Percentiles rank a stretch among this genome's conserved stretches.
Evolutionary conservation across 306 rosid genomes (phyloP).

Genomic region (Lathyrus sativus): DNA sequence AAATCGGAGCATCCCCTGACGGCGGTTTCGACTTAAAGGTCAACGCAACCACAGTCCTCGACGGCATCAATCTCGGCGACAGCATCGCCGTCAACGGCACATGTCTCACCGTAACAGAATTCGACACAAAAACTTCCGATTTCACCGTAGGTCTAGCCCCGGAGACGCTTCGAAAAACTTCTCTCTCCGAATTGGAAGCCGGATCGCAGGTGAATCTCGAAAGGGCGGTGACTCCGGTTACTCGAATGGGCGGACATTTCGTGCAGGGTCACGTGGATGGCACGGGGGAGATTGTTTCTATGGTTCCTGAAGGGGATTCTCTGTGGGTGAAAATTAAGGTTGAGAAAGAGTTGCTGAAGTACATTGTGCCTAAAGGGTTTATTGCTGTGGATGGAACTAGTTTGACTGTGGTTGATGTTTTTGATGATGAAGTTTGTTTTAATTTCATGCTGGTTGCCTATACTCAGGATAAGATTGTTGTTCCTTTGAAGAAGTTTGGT

Average conservation of each 20-base stretch:
- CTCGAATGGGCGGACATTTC: constrained; percentile 92
- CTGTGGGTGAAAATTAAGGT: constrained; percentile 79
- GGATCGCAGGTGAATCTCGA: constrained; percentile 83
- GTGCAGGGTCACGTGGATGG: constrained; percentile 99
- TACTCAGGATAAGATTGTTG: constrained; percentile 73
- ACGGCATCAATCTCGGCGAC: constrained; percentile 79
- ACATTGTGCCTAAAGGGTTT: constrained; percentile 85
- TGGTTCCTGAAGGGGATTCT: too few species aligned
- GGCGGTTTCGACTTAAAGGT: constrained; percentile 71
- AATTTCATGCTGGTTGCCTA: constrained; percentile 91
- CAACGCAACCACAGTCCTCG: constrained; percentile 67
- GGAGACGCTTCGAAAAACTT: constrained; percentile 84
- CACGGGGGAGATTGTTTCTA: too few species aligned
- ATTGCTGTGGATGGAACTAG: constrained; percentile 95
- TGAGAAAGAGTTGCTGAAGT: constrained; percentile 52
- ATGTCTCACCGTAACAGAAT: constrained; percentile 77
- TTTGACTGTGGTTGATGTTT: constrained; percentile 89
- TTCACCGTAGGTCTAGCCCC: constrained; percentile 87
- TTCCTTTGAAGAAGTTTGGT: constrained; percentile 83
- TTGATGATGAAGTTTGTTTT: constrained; percentile 71
- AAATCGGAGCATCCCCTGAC: constrained; percentile 49
- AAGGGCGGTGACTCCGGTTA: constrained; percentile 72
- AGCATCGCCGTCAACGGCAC: constrained; percentile 93
- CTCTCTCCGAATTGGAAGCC: constrained; percentile 56
- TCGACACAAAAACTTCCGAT: constrained; percentile 49